Conservation (phyloP, 345 rosid genomes). For the Citrus sp. region DNA sequence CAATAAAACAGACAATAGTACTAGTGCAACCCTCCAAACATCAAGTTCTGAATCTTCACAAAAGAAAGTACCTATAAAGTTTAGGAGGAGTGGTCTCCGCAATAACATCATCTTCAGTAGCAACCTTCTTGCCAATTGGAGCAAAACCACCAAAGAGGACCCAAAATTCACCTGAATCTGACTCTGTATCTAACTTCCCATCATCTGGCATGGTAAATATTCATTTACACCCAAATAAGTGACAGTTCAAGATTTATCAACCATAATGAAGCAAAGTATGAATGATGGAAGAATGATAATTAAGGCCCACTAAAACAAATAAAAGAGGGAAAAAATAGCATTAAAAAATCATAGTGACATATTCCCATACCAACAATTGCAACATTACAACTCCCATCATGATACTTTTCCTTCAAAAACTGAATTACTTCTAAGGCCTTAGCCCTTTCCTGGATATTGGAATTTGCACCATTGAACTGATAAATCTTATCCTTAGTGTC, state of each 20-base stretch:
- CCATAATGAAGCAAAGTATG: neutral
- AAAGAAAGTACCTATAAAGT: slow-evolving; percentile 58
- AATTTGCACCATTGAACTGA: slow-evolving; percentile 98
- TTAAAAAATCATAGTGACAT: slow-evolving; percentile 10
- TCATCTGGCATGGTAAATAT: slow-evolving; percentile 54
- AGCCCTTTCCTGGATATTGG: slow-evolving; percentile 97
- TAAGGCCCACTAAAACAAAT: neutral
- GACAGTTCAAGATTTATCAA: slow-evolving; percentile 1
- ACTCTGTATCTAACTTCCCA: slow-evolving; percentile 90
- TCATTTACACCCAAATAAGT: slow-evolving; percentile 17
- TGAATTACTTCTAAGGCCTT: slow-evolving; percentile 96
- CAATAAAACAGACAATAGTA: neutral
- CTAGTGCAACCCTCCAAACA: neutral
- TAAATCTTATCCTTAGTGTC: slow-evolving; percentile 78
- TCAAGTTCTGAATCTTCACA: slow-evolving; percentile 17
- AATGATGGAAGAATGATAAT: neutral
- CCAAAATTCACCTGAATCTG: slow-evolving; percentile 95
- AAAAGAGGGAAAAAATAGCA: neutral
- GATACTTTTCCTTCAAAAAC: slow-evolving; percentile 86
- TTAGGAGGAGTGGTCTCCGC: slow-evolving; percentile 70
- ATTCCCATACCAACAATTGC: slow-evolving; percentile 76
- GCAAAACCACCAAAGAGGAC: slow-evolving; percentile 96
- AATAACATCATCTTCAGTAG: slow-evolving; percentile 70
- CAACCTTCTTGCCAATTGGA: slow-evolving; percentile 85
- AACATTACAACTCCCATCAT: slow-evolving; percentile 72